phyloP scores from a whole-genome alignment of 805 yeast genomes.

The Candida hispaniensis region DNA sequence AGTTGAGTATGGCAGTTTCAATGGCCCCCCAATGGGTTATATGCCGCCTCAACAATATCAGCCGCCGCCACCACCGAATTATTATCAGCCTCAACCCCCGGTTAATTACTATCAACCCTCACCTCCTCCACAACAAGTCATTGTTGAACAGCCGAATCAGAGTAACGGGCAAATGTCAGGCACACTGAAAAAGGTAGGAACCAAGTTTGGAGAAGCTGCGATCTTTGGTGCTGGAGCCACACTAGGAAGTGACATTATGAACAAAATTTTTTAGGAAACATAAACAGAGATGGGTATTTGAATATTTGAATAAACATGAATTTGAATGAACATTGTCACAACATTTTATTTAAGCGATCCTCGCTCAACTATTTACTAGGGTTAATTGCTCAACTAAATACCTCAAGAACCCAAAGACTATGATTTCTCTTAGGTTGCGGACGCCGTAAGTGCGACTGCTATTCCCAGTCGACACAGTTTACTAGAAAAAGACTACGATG shows the following conservation, averaged over 20 bases:
- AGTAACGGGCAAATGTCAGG: conserved; percentile 18
- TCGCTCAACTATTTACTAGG: no score
- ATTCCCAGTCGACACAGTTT: no score
- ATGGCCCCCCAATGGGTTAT: conserved; percentile 13
- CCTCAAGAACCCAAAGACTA: no score
- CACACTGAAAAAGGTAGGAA: conserved; percentile 48
- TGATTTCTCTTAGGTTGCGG: no score
- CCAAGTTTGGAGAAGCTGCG: conserved; percentile 83
- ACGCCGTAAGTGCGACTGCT: no score
- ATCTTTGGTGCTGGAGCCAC: conserved; percentile 96
- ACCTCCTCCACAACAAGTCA: conserved; percentile 20
- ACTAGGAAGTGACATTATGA: conserved; percentile 69
- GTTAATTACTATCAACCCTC: conserved; percentile 24
- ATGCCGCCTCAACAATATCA: conserved; percentile 13
- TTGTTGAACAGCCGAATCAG: conserved; percentile 20
- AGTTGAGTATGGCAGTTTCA: no score
- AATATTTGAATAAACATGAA: no score
- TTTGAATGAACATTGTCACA: no score
- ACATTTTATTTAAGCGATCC: no score
- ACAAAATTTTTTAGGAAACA: conserved; percentile 25
- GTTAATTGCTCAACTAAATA: no score
- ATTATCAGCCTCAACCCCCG: conserved; percentile 33
- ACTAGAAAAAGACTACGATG: no score
- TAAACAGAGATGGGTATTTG: no score
- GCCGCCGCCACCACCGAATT: conserved; percentile 23